Conservation (phyloP, 441 rosid species). For the Euphorbia schlechtendalii region DNA sequence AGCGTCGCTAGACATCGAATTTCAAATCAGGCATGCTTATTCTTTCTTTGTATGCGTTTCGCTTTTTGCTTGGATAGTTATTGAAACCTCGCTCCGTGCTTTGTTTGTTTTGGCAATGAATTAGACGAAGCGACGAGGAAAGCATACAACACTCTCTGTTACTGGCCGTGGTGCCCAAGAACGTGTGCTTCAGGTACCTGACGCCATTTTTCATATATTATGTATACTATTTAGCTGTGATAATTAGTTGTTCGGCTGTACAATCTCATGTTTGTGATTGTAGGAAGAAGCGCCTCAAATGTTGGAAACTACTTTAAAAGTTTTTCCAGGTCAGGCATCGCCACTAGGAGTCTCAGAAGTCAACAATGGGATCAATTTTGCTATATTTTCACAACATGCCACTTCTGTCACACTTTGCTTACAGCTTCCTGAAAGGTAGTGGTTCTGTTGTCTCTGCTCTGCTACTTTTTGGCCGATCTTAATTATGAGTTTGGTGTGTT, state of each 20-base stretch:
- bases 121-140: slow-evolving; percentile 36
- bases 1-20: slow-evolving; percentile 21
- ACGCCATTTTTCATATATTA: not conserved
- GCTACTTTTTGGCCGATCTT: not conserved
- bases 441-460: slow-evolving; percentile 5
- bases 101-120: slow-evolving; percentile 10
- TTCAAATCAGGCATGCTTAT: slow-evolving; percentile 43
- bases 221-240: not conserved
- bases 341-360: slow-evolving; percentile 80
- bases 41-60: slow-evolving; percentile 13
- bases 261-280: slow-evolving; percentile 14
- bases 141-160: slow-evolving; percentile 25
- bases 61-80: not conserved
- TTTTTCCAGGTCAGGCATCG: slow-evolving; percentile 62
- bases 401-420: slow-evolving; percentile 74
- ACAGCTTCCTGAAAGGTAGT: slow-evolving; percentile 60
- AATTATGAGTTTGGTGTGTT: not conserved
- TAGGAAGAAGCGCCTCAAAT: slow-evolving; percentile 53
- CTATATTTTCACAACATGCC: slow-evolving; percentile 82
- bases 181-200: slow-evolving; percentile 55
- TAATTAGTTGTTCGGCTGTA: not conserved
- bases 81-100: not conserved
- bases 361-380: slow-evolving; percentile 75
- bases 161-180: slow-evolving; percentile 45
- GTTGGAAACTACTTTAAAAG: slow-evolving; percentile 37